Conservation (phyloP, 305 asterid genomes). For the Fraxinus albicans region DNA sequence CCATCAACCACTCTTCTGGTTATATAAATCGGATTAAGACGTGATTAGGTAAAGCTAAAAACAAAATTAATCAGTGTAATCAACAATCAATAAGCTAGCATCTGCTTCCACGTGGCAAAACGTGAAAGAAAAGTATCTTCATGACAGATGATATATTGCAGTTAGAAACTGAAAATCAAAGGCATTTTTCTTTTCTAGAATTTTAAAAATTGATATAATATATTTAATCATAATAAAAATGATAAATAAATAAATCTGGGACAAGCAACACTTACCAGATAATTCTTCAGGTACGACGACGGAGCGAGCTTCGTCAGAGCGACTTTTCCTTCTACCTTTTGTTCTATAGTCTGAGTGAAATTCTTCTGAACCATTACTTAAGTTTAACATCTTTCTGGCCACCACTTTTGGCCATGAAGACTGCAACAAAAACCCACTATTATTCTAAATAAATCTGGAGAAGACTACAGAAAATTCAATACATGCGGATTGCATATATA, state of each 20-base stretch:
- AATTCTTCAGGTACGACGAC: conserved; percentile 79
- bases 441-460: not conserved
- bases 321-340: conserved; percentile 70
- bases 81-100: not conserved
- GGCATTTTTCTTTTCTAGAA: no score
- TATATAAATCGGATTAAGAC: conserved; percentile 11
- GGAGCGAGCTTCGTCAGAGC: conserved; percentile 58
- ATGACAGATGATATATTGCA: not conserved
- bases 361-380: conserved; percentile 48
- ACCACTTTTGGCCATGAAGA: conserved; percentile 68
- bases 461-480: not conserved
- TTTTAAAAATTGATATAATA: not conserved
- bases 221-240: not conserved
- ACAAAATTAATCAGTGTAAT: conserved; percentile 6
- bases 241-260: not conserved
- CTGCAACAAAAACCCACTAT: conserved; percentile 29
- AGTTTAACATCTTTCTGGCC: conserved; percentile 65
- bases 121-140: not conserved
- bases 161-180: not conserved
- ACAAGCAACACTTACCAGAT: conserved; percentile 44
- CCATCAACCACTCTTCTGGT: conserved; percentile 62
- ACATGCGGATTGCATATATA: conserved; percentile 11
- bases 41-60: conserved; percentile 13
- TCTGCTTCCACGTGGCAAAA: conserved; percentile 4
- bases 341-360: conserved; percentile 55